phyloP scores from a whole-genome alignment of 2,329 filamentous ascomycete genomes.

The Didymella pomorum region DNA sequence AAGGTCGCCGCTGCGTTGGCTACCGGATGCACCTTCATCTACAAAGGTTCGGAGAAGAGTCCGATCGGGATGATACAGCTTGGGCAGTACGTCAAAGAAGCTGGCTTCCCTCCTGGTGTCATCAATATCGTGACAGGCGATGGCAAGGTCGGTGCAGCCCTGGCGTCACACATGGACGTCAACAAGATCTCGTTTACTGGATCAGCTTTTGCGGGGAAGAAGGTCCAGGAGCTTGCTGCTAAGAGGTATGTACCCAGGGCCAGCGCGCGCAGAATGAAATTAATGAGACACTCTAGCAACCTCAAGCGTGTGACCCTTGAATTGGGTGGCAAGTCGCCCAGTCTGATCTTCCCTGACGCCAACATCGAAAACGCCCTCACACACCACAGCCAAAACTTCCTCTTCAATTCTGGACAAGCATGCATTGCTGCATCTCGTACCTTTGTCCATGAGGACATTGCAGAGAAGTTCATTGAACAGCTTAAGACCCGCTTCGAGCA shows the following conservation, averaged over 20 bases:
- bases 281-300: conserved; percentile 25
- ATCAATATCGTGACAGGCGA: conserved; percentile 48
- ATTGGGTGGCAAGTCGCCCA: conserved; percentile 58
- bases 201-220: conserved; percentile 46
- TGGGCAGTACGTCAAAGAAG: conserved; percentile 42
- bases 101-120: conserved; percentile 51
- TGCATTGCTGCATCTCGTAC: conserved; percentile 40
- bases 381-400: conserved; percentile 36
- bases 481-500: conserved; percentile 37
- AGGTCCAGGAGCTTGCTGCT: conserved; percentile 44
- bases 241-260: conserved; percentile 18
- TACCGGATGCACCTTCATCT: conserved; percentile 44
- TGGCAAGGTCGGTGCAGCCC: conserved; percentile 44
- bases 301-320: conserved; percentile 56
- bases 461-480: conserved; percentile 37
- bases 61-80: conserved; percentile 34
- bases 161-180: conserved; percentile 53
- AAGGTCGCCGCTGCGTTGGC: conserved; percentile 46
- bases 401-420: conserved; percentile 39
- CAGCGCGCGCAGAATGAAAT: background rate
- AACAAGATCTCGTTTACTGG: conserved; percentile 55
- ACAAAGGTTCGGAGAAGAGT: conserved; percentile 42
- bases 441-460: conserved; percentile 42
- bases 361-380: conserved; percentile 56
- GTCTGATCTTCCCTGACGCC: conserved; percentile 58